Evolutionary conservation across 192 early-diverging fungal genomes (phyloP), one percentile per base, ranked within the genome.

Genomic region (Mortierella claussenii): DNA sequence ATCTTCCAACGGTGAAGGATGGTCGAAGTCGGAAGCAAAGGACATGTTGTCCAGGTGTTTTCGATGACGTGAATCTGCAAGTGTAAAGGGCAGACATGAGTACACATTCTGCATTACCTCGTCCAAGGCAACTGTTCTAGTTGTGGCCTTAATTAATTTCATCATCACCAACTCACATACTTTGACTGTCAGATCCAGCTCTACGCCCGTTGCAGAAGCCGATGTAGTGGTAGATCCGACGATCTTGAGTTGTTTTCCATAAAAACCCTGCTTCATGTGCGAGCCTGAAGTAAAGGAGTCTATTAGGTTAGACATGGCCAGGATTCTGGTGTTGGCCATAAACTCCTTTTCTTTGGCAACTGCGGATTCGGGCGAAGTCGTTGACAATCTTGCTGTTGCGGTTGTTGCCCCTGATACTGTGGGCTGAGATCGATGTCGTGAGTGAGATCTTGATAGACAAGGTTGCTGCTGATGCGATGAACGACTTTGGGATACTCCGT

Each of bases 171-270:
- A 21, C 31, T 32, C 7, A 9, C 4, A 18, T 64, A 74, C 69
- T 61, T 74, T 74, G 47, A 74, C 55, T 26, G 57, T 57, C 26
- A 75, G 21, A 12, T 75, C 70, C 57, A 75, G 34, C 47, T 75
- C 70, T 46, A 57, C 57, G 10, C 70, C 70, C 8, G 63, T 60
- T 33, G 57, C 20, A n/a, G 54, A 57, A 1, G 54, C 40, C 18
- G 62, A 53, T 9, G 70, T 37, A 17, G 55, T 40, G 26, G 51
- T 31, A 27, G 59, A 46, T 1, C 73, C 73, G 31, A 62, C 67
- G 64, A 76, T 56, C 52, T 67, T 76, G 11, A 76, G 53, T n/a
- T 76, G 73, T 30, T 76, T 76, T 12, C 73, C 65, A 40, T 76
- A 76, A 26, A 55, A 76, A 27, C 73, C 73, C 40, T 76, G 73